These are phyloP conservation scores for Orbilia javanica DNA, from an alignment of 2,329 filamentous ascomycete genomes.

Conservation along the genomic window DNA sequence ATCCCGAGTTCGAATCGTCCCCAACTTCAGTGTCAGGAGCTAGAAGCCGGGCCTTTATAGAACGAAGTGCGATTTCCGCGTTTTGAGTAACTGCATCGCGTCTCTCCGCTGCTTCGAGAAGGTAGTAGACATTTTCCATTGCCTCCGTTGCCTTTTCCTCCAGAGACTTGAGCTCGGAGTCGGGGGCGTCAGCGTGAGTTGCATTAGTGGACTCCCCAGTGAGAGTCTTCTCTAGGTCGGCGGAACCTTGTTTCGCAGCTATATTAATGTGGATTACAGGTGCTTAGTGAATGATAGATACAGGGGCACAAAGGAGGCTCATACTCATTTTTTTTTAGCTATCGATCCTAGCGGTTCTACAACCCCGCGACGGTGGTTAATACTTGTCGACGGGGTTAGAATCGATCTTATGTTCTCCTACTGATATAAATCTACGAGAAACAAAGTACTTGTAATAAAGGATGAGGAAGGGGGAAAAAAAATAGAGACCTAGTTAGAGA, in stretches of 20 bases:
- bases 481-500: not conserved
- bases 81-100: not conserved
- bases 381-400: not conserved
- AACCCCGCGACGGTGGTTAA: not conserved
- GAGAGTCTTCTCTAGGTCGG: not conserved
- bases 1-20: not conserved
- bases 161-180: slow-evolving; percentile 10
- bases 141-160: slow-evolving; percentile 36
- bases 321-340: slow-evolving; percentile 28
- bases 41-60: not conserved
- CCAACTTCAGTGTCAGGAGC: not conserved
- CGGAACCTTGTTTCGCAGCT: not conserved
- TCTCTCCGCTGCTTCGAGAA: slow-evolving; percentile 28
- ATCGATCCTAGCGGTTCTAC: not conserved
- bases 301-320: not conserved
- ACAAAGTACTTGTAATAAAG: not conserved
- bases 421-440: not conserved
- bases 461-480: not conserved
- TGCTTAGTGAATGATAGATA: not conserved
- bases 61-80: not conserved
- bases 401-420: too few species aligned
- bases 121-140: slow-evolving; percentile 30
- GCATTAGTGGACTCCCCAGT: not conserved
- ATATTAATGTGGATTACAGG: not conserved
- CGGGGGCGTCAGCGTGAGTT: not conserved